Evolutionary conservation across 2,329 filamentous ascomycete genomes (phyloP).

Genomic region (Pseudocercospora macadamiae): DNA sequence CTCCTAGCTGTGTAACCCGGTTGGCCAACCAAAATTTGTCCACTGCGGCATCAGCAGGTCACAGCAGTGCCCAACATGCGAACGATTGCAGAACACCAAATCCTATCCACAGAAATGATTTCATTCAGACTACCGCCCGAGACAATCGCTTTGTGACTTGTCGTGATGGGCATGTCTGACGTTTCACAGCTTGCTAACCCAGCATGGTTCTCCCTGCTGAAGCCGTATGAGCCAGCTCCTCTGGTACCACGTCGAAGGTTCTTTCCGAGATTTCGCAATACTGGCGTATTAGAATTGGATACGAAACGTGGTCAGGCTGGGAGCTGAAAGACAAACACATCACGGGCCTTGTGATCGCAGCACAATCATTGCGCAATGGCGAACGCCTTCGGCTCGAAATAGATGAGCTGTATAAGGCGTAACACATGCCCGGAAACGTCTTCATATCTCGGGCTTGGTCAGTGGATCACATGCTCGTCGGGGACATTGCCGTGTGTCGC

Average conservation of each 20-base stretch:
- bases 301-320: neutral
- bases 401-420: neutral
- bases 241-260: neutral
- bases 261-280: neutral
- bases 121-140: neutral
- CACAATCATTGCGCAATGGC: neutral
- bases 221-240: neutral
- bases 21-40: neutral
- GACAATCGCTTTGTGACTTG: slow-evolving; percentile 11
- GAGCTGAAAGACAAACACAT: neutral
- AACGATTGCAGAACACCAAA: too few species aligned
- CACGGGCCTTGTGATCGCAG: neutral
- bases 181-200: neutral
- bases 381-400: neutral
- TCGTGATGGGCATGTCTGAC: slow-evolving; percentile 3
- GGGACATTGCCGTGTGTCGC: neutral
- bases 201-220: neutral
- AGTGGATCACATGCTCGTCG: neutral
- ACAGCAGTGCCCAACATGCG: too few species aligned
- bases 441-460: neutral
- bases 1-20: neutral
- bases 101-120: too few species aligned
- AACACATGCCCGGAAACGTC: neutral
- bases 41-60: too few species aligned
- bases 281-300: neutral